Evolutionary conservation across 345 rosid species (phyloP).

Genomic region (Durio zibethinus): DNA sequence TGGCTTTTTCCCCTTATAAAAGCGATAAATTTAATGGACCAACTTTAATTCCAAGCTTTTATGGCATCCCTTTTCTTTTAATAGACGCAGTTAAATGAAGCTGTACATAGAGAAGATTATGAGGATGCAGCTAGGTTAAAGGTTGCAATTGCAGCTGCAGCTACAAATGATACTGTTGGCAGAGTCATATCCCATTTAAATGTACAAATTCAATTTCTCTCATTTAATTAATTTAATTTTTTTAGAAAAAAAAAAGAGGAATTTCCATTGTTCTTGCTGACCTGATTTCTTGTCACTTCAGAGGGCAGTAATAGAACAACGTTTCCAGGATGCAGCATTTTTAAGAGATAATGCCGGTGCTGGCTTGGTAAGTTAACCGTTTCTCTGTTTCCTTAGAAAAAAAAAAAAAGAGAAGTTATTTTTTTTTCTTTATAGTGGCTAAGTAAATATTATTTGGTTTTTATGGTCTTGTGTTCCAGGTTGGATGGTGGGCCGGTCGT

Average conservation of each 20-base stretch:
- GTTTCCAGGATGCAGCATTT: slow-evolving; percentile 70
- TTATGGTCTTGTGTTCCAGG: slow-evolving; percentile 38
- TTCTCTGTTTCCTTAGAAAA: neutral
- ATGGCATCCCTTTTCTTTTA: neutral
- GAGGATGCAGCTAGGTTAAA: slow-evolving; percentile 79
- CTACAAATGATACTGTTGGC: slow-evolving; percentile 74
- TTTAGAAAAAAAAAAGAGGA: neutral
- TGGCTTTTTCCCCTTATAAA: neutral
- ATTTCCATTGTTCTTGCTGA: slow-evolving; percentile 14
- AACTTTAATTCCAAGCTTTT: neutral
- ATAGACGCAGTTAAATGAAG: slow-evolving; percentile 64
- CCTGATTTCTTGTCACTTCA: slow-evolving; percentile 27
- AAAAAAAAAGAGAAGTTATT: neutral
- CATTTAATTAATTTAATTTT: neutral
- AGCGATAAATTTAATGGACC: neutral
- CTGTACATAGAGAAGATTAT: slow-evolving; percentile 64
- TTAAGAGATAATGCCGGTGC: slow-evolving; percentile 82
- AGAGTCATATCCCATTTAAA: slow-evolving; percentile 56
- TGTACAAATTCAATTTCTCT: slow-evolving; percentile 31
- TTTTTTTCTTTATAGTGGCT: neutral
- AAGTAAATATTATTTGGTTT: neutral
- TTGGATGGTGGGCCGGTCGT: slow-evolving; percentile 98
- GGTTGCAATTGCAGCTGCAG: slow-evolving; percentile 90
- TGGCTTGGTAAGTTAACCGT: slow-evolving; percentile 65
- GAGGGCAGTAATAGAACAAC: slow-evolving; percentile 76